Percentiles rank a stretch among this genome's conserved stretches.
Evolutionary conservation across 495 filamentous ascomycete genomes (phyloP).

Genomic region (Aspergillus hancockii): DNA sequence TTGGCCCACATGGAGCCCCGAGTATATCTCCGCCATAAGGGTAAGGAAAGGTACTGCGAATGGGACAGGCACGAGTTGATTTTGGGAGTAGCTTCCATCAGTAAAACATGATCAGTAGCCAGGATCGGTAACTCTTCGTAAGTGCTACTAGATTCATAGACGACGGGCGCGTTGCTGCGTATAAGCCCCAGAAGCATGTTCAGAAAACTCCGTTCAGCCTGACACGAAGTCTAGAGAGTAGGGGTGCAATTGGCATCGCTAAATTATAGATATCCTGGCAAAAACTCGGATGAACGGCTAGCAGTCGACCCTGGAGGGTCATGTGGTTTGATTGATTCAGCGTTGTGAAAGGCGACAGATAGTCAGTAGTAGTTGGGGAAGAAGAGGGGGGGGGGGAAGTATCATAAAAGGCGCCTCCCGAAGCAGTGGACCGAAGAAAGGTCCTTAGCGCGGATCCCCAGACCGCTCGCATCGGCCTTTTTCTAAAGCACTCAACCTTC

Average conservation of each 20-base stretch:
- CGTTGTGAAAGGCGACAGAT: neutral
- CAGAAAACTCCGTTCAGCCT: neutral
- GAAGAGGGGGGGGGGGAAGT: neutral
- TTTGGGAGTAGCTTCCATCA: slow-evolving; percentile 23
- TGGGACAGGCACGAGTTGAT: slow-evolving; percentile 19
- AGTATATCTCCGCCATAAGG: slow-evolving; percentile 47
- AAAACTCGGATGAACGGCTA: neutral
- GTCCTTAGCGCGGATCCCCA: slow-evolving; percentile 23
- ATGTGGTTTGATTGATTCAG: neutral
- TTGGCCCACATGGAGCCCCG: slow-evolving; percentile 48
- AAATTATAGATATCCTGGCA: neutral
- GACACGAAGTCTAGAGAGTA: neutral
- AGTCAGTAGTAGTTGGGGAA: neutral
- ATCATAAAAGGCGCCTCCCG: neutral
- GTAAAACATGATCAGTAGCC: slow-evolving; percentile 15
- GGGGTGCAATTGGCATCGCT: slow-evolving; percentile 8
- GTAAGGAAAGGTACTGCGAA: slow-evolving; percentile 14
- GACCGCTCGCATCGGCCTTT: slow-evolving; percentile 24
- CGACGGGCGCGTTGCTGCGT: neutral
- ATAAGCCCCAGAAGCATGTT: neutral
- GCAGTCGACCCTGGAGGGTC: neutral
- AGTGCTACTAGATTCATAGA: neutral
- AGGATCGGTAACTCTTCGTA: neutral
- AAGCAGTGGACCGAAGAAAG: slow-evolving; percentile 4
- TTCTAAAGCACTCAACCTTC: slow-evolving; percentile 14